Evolutionary conservation across 495 filamentous ascomycete species (phyloP).

Genomic region (Neurospora sp.): DNA sequence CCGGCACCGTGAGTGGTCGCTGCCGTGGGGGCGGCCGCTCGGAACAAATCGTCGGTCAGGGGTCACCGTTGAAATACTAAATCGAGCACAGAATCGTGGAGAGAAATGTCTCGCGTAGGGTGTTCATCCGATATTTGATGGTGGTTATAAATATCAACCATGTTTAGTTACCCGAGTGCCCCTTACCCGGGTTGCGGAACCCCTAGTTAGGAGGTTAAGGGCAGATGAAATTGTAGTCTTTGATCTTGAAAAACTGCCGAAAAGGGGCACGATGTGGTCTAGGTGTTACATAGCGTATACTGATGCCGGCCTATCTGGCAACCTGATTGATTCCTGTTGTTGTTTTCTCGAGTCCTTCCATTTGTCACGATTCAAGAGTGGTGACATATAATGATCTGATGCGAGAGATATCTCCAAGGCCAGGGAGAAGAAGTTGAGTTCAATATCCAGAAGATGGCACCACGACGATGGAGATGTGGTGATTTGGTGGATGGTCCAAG

Average conservation of each 20-base stretch:
- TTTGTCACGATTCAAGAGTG: no score
- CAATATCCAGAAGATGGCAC: not conserved
- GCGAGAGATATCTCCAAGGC: no score
- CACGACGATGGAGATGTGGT: not conserved
- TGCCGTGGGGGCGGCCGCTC: not conserved
- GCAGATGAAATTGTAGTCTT: not conserved
- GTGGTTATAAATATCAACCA: not conserved
- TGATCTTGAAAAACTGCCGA: not conserved
- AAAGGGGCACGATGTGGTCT: not conserved
- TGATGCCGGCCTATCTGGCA: not conserved
- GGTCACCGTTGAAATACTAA: not conserved
- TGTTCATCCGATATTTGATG: not conserved
- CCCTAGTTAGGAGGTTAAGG: not conserved
- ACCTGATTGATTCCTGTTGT: not conserved
- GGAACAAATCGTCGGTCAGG: not conserved
- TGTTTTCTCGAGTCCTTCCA: no score
- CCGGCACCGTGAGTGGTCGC: not conserved
- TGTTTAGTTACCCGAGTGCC: not conserved
- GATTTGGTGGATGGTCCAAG: not conserved
- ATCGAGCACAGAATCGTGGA: not conserved
- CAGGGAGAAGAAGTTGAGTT: no score
- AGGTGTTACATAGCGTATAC: not conserved
- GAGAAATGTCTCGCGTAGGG: not conserved
- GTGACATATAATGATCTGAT: no score
- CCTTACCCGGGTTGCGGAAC: not conserved